phyloP scores from a whole-genome alignment of 2,329 filamentous ascomycete species.

The Botrytis pseudocinerea region DNA sequence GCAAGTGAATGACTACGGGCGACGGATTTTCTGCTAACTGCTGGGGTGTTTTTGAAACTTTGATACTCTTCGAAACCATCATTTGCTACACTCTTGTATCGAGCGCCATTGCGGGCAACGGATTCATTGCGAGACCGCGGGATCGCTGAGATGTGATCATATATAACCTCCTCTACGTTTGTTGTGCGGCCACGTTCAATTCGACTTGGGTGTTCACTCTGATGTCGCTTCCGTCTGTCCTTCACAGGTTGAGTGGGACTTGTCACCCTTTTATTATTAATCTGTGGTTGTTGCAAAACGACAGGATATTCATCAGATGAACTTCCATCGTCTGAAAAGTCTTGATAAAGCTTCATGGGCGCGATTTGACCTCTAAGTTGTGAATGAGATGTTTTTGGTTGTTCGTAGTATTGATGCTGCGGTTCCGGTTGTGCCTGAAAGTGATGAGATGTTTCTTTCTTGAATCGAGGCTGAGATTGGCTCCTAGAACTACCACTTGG shows the following conservation, averaged over 20 bases:
- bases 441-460: neutral
- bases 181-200: neutral
- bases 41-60: too few species aligned
- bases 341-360: neutral
- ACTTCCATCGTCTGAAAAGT: neutral
- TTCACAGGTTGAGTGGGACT: neutral
- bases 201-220: conserved; percentile 12
- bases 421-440: neutral
- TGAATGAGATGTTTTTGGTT: neutral
- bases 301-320: neutral
- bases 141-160: neutral
- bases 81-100: neutral
- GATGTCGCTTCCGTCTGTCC: conserved; percentile 2
- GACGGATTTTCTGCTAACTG: neutral
- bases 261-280: conserved; percentile 1
- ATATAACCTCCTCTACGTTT: neutral
- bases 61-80: neutral
- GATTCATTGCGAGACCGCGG: neutral
- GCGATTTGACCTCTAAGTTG: neutral
- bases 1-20: neutral
- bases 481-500: neutral
- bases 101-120: neutral
- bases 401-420: neutral
- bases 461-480: neutral
- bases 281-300: neutral